Percentiles rank a stretch among this genome's conserved stretches.
Evolutionary conservation across 179 eudicot species (phyloP).

Genomic region (Beta lomatogona): DNA sequence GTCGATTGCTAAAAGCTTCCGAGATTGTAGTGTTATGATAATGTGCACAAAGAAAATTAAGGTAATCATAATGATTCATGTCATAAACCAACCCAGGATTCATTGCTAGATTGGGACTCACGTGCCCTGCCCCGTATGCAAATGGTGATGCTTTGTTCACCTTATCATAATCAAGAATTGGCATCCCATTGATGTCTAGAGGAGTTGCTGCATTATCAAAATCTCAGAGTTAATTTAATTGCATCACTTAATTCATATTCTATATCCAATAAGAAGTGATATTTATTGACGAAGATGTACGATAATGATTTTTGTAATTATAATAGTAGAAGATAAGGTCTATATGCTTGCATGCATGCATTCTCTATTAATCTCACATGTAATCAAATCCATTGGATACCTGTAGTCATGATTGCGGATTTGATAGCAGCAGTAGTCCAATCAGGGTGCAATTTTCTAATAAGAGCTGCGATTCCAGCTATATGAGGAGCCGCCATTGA

Average conservation of each 20-base stretch:
- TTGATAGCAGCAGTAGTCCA: constrained; percentile 3
- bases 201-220: constrained; percentile 16
- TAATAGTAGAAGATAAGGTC: no score
- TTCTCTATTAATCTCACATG: no score
- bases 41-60: constrained; percentile 31
- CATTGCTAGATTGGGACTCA: constrained; percentile 29
- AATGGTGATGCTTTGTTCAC: constrained; percentile 33
- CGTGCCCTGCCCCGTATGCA: constrained; percentile 39
- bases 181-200: constrained; percentile 14
- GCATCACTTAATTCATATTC: no score
- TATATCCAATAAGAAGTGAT: no score
- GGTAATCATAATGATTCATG: constrained; percentile 24
- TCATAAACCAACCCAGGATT: constrained; percentile 39
- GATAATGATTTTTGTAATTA: no score
- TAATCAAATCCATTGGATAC: no score
- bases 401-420: constrained; percentile 9
- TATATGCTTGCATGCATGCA: no score
- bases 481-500: constrained; percentile 28
- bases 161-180: constrained; percentile 15
- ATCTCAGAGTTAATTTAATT: no score
- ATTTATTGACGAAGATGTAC: no score
- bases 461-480: constrained; percentile 12
- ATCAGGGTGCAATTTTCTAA: neutral
- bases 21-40: neutral
- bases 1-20: no score